Evolutionary conservation across 73 alveolate species (phyloP).

Genomic region (Symbiodinium natans): DNA sequence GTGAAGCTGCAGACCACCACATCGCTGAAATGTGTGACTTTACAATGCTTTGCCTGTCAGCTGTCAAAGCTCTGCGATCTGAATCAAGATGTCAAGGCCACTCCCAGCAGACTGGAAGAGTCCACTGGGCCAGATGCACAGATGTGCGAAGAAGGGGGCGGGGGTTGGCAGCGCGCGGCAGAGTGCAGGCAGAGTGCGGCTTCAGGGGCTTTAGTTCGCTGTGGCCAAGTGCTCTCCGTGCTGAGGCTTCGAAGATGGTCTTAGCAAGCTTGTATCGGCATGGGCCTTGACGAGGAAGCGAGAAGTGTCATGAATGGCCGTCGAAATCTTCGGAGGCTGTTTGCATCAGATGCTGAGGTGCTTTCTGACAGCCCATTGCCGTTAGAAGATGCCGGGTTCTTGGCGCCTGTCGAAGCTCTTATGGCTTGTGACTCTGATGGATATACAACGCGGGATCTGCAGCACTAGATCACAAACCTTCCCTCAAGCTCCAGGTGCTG

Average conservation of each 20-base stretch:
- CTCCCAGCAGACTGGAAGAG: slow-evolving; percentile 61
- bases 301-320: background rate
- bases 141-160: no score
- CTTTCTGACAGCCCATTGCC: slow-evolving; percentile 65
- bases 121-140: slow-evolving; percentile 27
- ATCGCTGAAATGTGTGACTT: no score
- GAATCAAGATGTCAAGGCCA: slow-evolving; percentile 49
- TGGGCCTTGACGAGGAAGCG: background rate
- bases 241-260: slow-evolving; percentile 70
- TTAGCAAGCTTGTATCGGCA: slow-evolving; percentile 55
- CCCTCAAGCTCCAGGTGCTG: slow-evolving; percentile 13
- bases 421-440: background rate
- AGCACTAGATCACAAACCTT: background rate
- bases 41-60: no score
- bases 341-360: background rate
- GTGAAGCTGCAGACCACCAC: no score
- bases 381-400: slow-evolving; percentile 29
- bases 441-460: background rate
- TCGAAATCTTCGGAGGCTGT: background rate
- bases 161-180: background rate
- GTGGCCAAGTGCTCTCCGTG: background rate
- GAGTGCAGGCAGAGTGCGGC: background rate
- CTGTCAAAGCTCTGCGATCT: no score
- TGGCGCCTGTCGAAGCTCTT: no score
- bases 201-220: background rate